A percentile compares a stretch with the other conserved stretches of the same genome.
Evolutionary conservation across 2,329 filamentous ascomycete species (phyloP).

Genomic region (Pseudogymnoascus pannorum): DNA sequence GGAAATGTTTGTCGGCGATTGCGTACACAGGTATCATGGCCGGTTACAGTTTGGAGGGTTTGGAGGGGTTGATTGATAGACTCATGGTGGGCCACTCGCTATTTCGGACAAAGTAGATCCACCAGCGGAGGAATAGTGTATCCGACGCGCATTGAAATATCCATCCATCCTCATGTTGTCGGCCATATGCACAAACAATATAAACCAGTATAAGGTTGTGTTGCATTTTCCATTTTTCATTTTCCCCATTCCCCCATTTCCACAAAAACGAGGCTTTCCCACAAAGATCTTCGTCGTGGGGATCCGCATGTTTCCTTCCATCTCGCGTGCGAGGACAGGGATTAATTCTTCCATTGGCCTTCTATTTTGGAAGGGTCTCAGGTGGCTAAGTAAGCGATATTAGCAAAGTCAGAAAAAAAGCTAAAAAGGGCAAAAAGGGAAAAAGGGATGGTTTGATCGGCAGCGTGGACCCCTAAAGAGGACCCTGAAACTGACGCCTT

Average conservation of each 20-base stretch:
- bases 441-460: not conserved
- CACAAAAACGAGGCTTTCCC: not conserved
- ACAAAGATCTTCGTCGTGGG: not conserved
- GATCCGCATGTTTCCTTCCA: not conserved
- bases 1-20: not conserved
- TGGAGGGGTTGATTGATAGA: not conserved
- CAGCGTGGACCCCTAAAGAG: not conserved
- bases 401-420: not conserved
- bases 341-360: conserved; percentile 5
- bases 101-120: not conserved
- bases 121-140: not conserved
- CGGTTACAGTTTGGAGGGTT: too few species aligned
- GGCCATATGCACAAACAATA: not conserved
- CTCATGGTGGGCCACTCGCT: not conserved
- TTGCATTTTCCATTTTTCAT: too few species aligned
- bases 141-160: not conserved
- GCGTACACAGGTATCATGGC: not conserved
- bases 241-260: not conserved
- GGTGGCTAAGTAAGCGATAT: conserved; percentile 1
- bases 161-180: not conserved
- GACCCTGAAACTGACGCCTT: not conserved
- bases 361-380: not conserved
- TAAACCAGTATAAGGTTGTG: too few species aligned
- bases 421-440: not conserved
- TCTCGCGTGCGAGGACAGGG: conserved; percentile 4